phyloP scores from a whole-genome alignment of 371 early-diverging fungal species.

The Sporodiniella umbellata region DNA sequence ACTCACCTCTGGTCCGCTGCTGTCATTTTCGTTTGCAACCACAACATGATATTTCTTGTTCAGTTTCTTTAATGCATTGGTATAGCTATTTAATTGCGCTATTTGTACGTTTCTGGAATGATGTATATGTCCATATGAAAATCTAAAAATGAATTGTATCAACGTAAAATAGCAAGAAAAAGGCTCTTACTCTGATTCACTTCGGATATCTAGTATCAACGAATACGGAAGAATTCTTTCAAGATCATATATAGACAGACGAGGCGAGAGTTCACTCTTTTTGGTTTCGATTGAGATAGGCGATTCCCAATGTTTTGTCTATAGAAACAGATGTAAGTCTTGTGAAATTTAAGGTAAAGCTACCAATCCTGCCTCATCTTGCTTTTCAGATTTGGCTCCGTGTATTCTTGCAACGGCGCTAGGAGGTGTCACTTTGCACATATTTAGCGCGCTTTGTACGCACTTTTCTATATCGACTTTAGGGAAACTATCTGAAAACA shows the following conservation, averaged over 20 bases:
- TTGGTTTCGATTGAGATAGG: conserved; percentile 51
- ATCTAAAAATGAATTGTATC: conserved; percentile 25
- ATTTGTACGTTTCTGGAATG: conserved; percentile 55
- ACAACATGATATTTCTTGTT: conserved; percentile 61
- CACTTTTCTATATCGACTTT: conserved; percentile 74
- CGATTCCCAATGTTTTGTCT: conserved; percentile 44
- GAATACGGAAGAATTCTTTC: conserved; percentile 46
- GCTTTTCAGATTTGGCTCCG: conserved; percentile 4
- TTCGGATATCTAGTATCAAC: conserved; percentile 59
- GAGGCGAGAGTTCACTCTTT: conserved; percentile 57
- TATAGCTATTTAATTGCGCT: conserved; percentile 42
- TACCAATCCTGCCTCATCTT: neutral
- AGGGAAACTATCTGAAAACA: conserved; percentile 67
- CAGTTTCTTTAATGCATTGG: conserved; percentile 47
- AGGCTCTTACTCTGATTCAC: conserved; percentile 52
- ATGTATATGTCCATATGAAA: conserved; percentile 54
- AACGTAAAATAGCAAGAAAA: neutral
- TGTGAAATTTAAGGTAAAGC: neutral
- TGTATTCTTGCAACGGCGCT: conserved; percentile 31
- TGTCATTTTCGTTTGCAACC: conserved; percentile 41
- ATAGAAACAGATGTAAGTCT: neutral
- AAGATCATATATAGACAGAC: conserved; percentile 54
- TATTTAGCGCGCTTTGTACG: conserved; percentile 59
- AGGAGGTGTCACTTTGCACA: conserved; percentile 70
- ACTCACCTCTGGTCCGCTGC: conserved; percentile 52